Base-by-base conservation (phyloP, 192 early-diverging fungal species). In the Backusella parvicylindrica region DNA sequence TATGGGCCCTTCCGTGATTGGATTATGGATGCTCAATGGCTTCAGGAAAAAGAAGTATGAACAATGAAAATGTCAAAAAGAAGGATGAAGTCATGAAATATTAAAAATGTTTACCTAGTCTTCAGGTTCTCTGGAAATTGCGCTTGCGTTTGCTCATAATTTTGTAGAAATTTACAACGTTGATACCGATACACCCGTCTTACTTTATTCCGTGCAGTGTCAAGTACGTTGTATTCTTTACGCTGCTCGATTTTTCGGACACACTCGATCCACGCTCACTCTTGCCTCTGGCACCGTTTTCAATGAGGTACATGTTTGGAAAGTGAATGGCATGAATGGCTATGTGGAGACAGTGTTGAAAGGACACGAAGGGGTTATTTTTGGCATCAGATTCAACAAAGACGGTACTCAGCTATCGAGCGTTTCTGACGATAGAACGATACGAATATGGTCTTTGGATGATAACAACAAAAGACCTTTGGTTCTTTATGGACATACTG, bases 231-330 rank as follows among this genome's bases (percentile, higher is more conserved):
- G 92, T 37, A 91, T 94, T 33, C 70, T 95, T 16, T 95, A 95
- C 79, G 86, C 92, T 0, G 93, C 93, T 0, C 87, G 89, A 26
- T 90, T 96, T 64, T 86, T 84, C 68, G 91, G 91, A n/a, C 68
- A 79, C 9, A 87, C 84, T 0, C 40, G 82, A 15, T 80, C 82
- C 15, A 79, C 77, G 0, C 60, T 95, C 5, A 73, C 78, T 8
- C 78, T 95, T 11, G 92, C 91, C 0, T 89, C 89, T 1, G 95
- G 95, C 1, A 96, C 95, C 11, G 94, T 95, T 6, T 95, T 95
- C 75, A 94, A 93, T 80, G 85, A 95, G 56, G 89, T 94, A 0
- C 81, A 91, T 69, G 50, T 95, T 2, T 95, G 94, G 93, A 83
- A 88, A 43, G 77, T 89, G 1, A 66, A 56, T 9, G n/a, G n/a